Evolutionary conservation across 495 filamentous ascomycete genomes (phyloP).

Genomic region (Xylaria nigripes): DNA sequence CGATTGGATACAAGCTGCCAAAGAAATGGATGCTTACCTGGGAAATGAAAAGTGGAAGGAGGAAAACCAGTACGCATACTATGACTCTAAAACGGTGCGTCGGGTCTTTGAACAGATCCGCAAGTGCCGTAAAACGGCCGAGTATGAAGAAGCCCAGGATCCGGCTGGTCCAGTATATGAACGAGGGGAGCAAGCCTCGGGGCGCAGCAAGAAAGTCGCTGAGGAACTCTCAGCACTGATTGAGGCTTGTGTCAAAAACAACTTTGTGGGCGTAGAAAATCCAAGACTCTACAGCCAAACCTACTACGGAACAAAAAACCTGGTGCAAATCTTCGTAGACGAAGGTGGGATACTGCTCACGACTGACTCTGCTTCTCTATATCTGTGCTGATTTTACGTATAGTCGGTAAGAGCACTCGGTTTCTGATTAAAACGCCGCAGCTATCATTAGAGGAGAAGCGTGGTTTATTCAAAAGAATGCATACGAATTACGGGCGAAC

Average conservation of each 20-base stretch:
- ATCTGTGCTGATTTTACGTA: conserved; percentile 6
- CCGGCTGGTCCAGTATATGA: conserved; percentile 7
- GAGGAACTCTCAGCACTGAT: conserved; percentile 68
- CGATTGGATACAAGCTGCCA: conserved; percentile 74
- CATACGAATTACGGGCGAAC: conserved; percentile 88
- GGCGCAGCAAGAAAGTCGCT: conserved; percentile 39
- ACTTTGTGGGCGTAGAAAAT: conserved; percentile 94
- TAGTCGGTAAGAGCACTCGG: conserved; percentile 53
- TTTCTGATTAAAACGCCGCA: conserved; percentile 59
- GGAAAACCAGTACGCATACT: conserved; percentile 86
- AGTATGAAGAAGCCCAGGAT: conserved; percentile 39
- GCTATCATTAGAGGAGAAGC: conserved; percentile 65
- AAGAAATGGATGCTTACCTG: conserved; percentile 70
- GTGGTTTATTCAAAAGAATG: conserved; percentile 76
- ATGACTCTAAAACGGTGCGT: conserved; percentile 74
- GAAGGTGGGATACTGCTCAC: conserved; percentile 43
- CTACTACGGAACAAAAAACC: conserved; percentile 89
- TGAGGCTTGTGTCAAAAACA: conserved; percentile 92
- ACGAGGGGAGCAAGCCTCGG: conserved; percentile 9
- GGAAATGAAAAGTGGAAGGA: conserved; percentile 83
- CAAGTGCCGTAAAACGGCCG: conserved; percentile 47
- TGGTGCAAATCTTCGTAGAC: conserved; percentile 83
- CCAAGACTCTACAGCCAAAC: conserved; percentile 88
- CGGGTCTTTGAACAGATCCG: conserved; percentile 68
- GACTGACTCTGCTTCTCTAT: conserved; percentile 8